Conservation (phyloP, 2,329 filamentous ascomycete species). For the Monilinia fructicola region DNA sequence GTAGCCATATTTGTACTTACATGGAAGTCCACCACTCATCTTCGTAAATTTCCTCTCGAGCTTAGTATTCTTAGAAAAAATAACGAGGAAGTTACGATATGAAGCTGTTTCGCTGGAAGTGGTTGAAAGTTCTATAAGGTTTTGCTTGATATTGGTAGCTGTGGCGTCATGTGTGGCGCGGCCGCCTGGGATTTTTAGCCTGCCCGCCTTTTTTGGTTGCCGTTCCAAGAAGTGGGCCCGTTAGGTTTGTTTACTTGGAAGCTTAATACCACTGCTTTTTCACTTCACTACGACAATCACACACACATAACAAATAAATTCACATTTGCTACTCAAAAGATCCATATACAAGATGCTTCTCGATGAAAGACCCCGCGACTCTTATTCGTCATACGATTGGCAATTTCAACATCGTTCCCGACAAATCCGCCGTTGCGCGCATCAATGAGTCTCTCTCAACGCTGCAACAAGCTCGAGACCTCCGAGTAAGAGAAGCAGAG, state of each 20-base stretch:
- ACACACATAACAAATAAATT: constrained; percentile 9
- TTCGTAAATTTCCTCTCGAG: constrained; percentile 23
- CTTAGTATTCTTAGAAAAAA: constrained; percentile 12
- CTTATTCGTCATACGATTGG: constrained; percentile 88
- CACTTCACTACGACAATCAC: constrained; percentile 5
- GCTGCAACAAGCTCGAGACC: constrained; percentile 78
- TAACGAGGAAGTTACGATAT: constrained; percentile 28
- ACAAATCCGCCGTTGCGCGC: constrained; percentile 80
- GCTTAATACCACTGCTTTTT: constrained; percentile 2
- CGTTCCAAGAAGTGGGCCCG: constrained; percentile 13
- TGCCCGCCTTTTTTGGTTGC: constrained; percentile 13
- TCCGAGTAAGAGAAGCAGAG: constrained; percentile 71
- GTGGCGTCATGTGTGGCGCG: constrained; percentile 24
- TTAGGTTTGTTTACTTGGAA: constrained; percentile 20
- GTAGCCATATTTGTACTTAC: constrained; percentile 39
- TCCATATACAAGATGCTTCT: constrained; percentile 78
- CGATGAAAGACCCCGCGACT: constrained; percentile 87
- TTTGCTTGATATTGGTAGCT: constrained; percentile 24
- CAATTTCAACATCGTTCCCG: constrained; percentile 92
- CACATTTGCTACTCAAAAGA: not conserved
- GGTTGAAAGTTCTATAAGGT: constrained; percentile 22
- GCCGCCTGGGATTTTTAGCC: constrained; percentile 7
- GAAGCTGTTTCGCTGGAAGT: constrained; percentile 15
- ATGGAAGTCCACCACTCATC: constrained; percentile 41
- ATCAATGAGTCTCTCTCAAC: constrained; percentile 80